phyloP scores from a whole-genome alignment of 768 basidiomycete genomes.

The Phylloporus arenicola region DNA sequence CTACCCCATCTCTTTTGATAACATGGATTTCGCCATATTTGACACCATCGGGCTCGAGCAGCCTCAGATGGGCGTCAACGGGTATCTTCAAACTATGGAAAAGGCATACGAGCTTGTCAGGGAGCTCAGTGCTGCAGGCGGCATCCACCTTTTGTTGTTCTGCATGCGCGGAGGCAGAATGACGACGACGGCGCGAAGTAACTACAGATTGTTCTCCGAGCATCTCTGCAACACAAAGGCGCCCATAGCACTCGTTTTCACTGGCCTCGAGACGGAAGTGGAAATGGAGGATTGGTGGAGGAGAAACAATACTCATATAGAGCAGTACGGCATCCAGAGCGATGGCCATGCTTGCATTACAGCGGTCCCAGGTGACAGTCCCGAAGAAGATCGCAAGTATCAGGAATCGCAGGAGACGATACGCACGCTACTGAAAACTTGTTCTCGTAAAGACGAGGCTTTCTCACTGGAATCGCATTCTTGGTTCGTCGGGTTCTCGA shows the following conservation, averaged over 20 bases:
- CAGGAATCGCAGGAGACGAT: conserved; percentile 19
- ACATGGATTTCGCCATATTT: conserved; percentile 20
- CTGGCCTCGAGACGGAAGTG: conserved; percentile 33
- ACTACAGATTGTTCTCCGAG: conserved; percentile 37
- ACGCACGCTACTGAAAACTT: conserved; percentile 14
- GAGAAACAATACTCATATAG: conserved; percentile 22
- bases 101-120: conserved; percentile 31
- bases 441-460: conserved; percentile 9
- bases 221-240: conserved; percentile 35
- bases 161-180: conserved; percentile 38
- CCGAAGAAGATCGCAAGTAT: conserved; percentile 19
- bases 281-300: conserved; percentile 35
- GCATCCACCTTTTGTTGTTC: conserved; percentile 40
- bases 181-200: conserved; percentile 32
- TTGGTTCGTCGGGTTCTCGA: conserved; percentile 17
- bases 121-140: conserved; percentile 25
- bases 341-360: conserved; percentile 31
- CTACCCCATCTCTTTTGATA: conserved; percentile 24
- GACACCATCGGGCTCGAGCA: conserved; percentile 35
- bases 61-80: conserved; percentile 24
- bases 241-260: conserved; percentile 38
- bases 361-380: conserved; percentile 17
- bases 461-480: conserved; percentile 11
- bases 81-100: conserved; percentile 25
- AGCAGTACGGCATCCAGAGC: conserved; percentile 19